Evolutionary conservation across 192 early-diverging fungal genomes (phyloP), one percentile per base, ranked within the genome.

Genomic region (Backusella tarrabulga): DNA sequence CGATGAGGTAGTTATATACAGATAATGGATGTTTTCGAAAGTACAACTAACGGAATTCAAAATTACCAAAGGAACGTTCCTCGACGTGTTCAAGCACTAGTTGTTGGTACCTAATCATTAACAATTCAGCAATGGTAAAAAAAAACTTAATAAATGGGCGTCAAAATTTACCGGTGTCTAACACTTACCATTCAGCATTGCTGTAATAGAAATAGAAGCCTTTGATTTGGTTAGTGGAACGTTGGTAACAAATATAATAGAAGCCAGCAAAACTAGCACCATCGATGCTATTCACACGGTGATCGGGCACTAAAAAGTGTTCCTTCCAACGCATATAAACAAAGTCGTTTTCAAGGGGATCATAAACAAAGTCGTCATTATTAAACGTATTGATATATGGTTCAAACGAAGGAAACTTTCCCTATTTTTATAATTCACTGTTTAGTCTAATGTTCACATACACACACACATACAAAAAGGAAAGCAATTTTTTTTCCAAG

Each of bases 241-340:
- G 88, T 68, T 92, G 86, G 72, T 91, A 95, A 82, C 89, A 86
- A 80, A 91, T 93, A 72, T 95, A 97, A 78, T 97, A 97, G 71
- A 97, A 97, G 9, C 95, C 95, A 34, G 92, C 94, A 89, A 95
- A 97, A 66, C 92, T 93, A 6, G 95, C 95, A 34, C 95, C 95
- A 68, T 88, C 83, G 54, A 97, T 94, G 17, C 80, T 84, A 68
- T 86, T 87, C 17, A 96, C 88, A 41, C 84, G 82, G 81, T 97
- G 94, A 78, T 97, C 92, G n/a, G 95, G 95, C 12, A 96, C 93
- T 52, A 97, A 79, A 76, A 97, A 97, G 78, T 94, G 92, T 73
- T 97, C 95, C 84, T 97, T 97, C 95, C 95, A 97, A 52, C 95
- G 88, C 95, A 97, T 97, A 83, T 94, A 97, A 9, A 97, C 85